phyloP scores from a whole-genome alignment of 2,329 filamentous ascomycete species.

The Tolypocladium inflatum region DNA sequence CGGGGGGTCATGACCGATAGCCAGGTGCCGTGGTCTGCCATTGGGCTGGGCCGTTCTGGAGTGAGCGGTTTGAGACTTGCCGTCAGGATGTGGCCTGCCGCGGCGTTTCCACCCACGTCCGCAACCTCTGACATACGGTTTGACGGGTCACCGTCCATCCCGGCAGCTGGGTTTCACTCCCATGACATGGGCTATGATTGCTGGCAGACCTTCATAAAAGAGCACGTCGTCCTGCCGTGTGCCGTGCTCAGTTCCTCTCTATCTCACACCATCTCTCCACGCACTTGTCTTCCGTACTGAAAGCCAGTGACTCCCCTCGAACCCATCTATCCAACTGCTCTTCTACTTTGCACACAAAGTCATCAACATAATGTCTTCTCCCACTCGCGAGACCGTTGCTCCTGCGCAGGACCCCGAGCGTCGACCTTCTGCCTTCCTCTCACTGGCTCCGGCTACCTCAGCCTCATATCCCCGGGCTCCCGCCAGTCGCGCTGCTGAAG shows the following conservation, averaged over 20 bases:
- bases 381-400: not conserved
- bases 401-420: not conserved
- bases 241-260: not conserved
- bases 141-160: not conserved
- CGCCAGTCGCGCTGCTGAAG: conserved; percentile 13
- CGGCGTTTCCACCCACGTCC: not conserved
- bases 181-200: not conserved
- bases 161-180: not conserved
- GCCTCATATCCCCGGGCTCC: conserved; percentile 41
- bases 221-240: not conserved
- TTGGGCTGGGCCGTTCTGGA: not conserved
- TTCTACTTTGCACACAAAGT: not conserved
- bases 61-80: not conserved
- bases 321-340: not conserved
- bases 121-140: not conserved
- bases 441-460: conserved; percentile 49
- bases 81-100: not conserved
- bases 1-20: not conserved
- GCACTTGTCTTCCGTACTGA: not conserved
- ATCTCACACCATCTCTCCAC: not conserved
- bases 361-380: conserved; percentile 5
- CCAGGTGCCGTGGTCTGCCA: too few species aligned
- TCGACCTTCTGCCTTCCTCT: conserved; percentile 35
- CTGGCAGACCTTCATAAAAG: not conserved
- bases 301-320: not conserved